phyloP scores from a whole-genome alignment of 2,329 filamentous ascomycete genomes.

The Colletotrichum sp. region DNA sequence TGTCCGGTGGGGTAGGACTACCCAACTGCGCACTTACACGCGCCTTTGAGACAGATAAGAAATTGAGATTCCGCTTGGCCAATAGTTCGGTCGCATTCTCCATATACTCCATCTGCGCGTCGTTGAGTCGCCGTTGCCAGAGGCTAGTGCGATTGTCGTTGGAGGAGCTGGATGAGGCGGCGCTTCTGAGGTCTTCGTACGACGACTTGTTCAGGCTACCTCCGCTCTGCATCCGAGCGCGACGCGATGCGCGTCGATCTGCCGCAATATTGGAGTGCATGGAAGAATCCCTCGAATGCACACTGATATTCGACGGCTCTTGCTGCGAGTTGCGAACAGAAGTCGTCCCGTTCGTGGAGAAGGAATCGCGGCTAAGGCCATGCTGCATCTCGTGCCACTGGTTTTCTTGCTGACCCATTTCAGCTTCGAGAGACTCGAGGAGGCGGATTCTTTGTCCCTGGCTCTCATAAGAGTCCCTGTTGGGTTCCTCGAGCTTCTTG shows the following conservation, averaged over 20 bases:
- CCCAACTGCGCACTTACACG: slow-evolving; percentile 37
- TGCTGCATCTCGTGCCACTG: slow-evolving; percentile 65
- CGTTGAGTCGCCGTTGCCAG: slow-evolving; percentile 51
- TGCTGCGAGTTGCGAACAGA: slow-evolving; percentile 35
- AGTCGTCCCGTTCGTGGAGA: slow-evolving; percentile 49
- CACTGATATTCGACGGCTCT: background rate
- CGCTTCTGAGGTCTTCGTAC: slow-evolving; percentile 30
- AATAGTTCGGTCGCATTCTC: slow-evolving; percentile 43
- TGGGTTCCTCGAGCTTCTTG: slow-evolving; percentile 49
- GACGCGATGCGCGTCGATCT: slow-evolving; percentile 43
- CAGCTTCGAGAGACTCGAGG: slow-evolving; percentile 64
- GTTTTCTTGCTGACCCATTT: slow-evolving; percentile 65
- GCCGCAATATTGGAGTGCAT: slow-evolving; percentile 35
- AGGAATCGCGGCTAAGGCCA: slow-evolving; percentile 55
- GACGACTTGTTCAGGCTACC: slow-evolving; percentile 28
- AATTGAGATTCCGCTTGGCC: slow-evolving; percentile 43
- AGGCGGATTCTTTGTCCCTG: slow-evolving; percentile 51
- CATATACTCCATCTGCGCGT: slow-evolving; percentile 50
- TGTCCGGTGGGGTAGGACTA: slow-evolving; percentile 62
- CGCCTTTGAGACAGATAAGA: slow-evolving; percentile 35
- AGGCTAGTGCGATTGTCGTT: slow-evolving; percentile 35
- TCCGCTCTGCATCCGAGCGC: slow-evolving; percentile 38
- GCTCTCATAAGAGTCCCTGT: slow-evolving; percentile 38
- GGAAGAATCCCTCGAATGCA: slow-evolving; percentile 19
- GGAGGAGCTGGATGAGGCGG: slow-evolving; percentile 33